Percentiles rank a stretch among this genome's conserved stretches.
Conservation (phyloP, 78 protist species). For the Cavenderia fasciculata region DNA sequence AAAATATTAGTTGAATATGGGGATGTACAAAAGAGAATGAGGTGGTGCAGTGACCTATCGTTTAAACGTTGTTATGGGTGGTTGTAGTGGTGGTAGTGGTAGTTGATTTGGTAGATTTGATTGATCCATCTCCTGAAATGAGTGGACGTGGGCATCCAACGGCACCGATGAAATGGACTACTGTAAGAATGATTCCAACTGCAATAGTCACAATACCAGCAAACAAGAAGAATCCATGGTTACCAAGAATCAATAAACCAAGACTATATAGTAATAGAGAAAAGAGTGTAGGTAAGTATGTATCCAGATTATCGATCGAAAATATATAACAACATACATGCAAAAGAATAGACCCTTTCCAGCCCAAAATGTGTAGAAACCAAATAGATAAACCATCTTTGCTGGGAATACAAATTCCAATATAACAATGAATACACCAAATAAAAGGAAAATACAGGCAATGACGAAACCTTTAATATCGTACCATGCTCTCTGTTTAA, state of each 20-base stretch:
- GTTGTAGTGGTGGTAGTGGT: too few species aligned
- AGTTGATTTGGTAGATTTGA: too few species aligned
- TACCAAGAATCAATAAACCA: conserved; percentile 36
- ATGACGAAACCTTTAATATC: conserved; percentile 10
- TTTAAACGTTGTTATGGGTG: too few species aligned
- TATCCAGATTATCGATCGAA: not conserved
- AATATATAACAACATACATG: not conserved
- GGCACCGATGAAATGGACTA: conserved; percentile 27
- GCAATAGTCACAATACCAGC: conserved; percentile 56
- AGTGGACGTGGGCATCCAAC: conserved; percentile 15
- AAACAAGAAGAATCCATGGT: conserved; percentile 36
- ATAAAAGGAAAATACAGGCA: conserved; percentile 11
- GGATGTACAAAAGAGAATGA: too few species aligned
- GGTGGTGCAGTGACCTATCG: too few species aligned
- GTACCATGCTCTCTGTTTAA: too few species aligned
- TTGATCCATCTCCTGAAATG: too few species aligned
- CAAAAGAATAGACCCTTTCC: conserved; percentile 54
- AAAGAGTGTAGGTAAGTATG: not conserved
- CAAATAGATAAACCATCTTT: not conserved
- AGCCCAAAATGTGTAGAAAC: conserved; percentile 48
- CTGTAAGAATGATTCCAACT: conserved; percentile 21
- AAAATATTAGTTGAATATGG: too few species aligned
- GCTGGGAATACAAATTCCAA: conserved; percentile 40
- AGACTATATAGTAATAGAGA: conserved; percentile 1
- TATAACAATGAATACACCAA: conserved; percentile 34